These are phyloP conservation scores for Knufia fluminis DNA, from an alignment of 2,329 filamentous ascomycete species.

Conservation along the genomic window DNA sequence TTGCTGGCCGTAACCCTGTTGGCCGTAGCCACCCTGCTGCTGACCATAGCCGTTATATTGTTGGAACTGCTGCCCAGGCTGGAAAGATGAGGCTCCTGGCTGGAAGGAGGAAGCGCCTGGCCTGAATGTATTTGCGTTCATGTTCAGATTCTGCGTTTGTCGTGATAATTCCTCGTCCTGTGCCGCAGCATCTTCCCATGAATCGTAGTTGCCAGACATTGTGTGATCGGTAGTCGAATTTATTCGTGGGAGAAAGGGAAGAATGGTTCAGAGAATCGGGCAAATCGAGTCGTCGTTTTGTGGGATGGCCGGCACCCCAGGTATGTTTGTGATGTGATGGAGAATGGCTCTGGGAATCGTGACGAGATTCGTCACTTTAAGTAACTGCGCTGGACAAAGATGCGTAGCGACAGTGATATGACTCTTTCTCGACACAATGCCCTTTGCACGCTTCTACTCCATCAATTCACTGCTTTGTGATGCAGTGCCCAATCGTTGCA, in stretches of 20 bases:
- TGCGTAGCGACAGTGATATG: no score
- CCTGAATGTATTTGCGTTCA: constrained; percentile 49
- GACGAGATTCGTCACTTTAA: no score
- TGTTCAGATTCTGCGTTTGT: constrained; percentile 66
- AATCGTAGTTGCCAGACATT: constrained; percentile 79
- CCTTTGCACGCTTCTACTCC: no score
- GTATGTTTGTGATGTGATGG: no score
- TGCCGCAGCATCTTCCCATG: constrained; percentile 78
- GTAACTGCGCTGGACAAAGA: no score
- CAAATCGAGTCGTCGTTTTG: no score
- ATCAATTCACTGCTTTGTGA: no score
- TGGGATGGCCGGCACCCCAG: no score
- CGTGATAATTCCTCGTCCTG: constrained; percentile 69
- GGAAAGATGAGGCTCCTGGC: constrained; percentile 61
- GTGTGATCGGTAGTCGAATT: constrained; percentile 20
- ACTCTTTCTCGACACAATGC: no score
- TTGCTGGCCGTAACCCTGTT: constrained; percentile 43
- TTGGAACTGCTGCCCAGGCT: constrained; percentile 61
- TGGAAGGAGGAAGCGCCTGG: constrained; percentile 63
- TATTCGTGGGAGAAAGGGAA: neutral
- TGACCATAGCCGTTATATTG: constrained; percentile 47
- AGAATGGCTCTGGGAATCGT: no score
- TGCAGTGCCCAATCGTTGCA: no score
- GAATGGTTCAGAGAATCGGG: neutral
- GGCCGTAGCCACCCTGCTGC: constrained; percentile 29